Base-by-base conservation (phyloP, 1,284 basidiomycete species). In the Cutaneotrichosporon spelunceum region DNA sequence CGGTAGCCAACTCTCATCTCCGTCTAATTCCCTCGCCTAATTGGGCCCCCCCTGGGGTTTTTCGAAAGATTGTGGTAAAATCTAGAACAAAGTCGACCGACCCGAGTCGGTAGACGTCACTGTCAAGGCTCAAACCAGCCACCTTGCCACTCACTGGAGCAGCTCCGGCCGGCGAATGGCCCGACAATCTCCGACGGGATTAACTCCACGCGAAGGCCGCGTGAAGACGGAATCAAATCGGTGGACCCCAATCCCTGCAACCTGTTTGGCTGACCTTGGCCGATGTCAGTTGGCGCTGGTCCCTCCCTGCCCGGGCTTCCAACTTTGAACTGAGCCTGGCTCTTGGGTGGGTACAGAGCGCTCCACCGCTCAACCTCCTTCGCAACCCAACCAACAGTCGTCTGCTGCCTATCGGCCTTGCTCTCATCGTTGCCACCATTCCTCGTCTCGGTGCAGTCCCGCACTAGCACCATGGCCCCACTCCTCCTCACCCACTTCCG, bases 401-500 rank as follows among this genome's bases (percentile, higher is more conserved):
- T 13, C 45, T 6, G n/a, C n/a, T n/a, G n/a, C n/a, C n/a, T n/a
- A n/a, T n/a, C n/a, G n/a, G n/a, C n/a, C 24, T 29, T 6, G 14
- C 42, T 29, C 21, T 11, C 54, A 21, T n/a, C 19, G 13, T 48
- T 33, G 16, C 13, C 30, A 30, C 27, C 27, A 27, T 53, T 44
- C 19, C 29, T 6, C 44, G 39, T 23, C 50, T 13, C n/a, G 33
- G 7, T 30, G 36, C 53, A 34, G 21, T 34, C 56, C 24, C 30
- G 27, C 19, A 30, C 48, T 19, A 50, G 66, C 33, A 49, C 45
- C 19, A 80, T 80, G 79, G 78, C 79, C 9, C 79, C 79, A 3
- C 69, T 80, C 6, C 73, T 79, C 53, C 68, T 72, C 30, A 71
- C 72, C 1, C 75, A 78, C 66, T 80, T 78, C 65, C 72, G 72